Percentiles rank a stretch among this genome's conserved stretches.
Conservation (phyloP, 208 protist species). For the Trypanosoma rangeli region DNA sequence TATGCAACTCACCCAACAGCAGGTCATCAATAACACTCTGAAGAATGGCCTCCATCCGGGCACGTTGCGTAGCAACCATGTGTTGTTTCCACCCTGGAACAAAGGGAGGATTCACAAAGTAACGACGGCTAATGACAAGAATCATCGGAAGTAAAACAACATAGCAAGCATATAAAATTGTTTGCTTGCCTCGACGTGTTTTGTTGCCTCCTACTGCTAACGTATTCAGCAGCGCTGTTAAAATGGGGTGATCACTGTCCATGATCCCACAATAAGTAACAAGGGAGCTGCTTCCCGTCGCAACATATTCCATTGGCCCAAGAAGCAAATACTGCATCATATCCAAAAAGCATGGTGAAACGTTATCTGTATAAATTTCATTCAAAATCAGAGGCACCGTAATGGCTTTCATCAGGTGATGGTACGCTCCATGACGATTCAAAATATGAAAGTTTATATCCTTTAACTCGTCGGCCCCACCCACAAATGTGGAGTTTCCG, state of each 20-base stretch:
- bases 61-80: slow-evolving; percentile 23
- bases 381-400: slow-evolving; percentile 19
- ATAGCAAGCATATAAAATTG: slow-evolving; percentile 1
- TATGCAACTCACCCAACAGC: slow-evolving; percentile 4
- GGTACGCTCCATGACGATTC: slow-evolving; percentile 23
- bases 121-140: slow-evolving; percentile 19
- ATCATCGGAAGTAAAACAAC: slow-evolving; percentile 22
- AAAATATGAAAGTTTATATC: slow-evolving; percentile 22
- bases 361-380: slow-evolving; percentile 9
- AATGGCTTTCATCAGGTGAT: slow-evolving; percentile 21
- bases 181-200: slow-evolving; percentile 1
- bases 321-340: slow-evolving; percentile 25
- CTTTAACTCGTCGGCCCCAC: not conserved
- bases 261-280: slow-evolving; percentile 25
- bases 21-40: slow-evolving; percentile 19
- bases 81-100: slow-evolving; percentile 15
- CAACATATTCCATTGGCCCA: slow-evolving; percentile 24
- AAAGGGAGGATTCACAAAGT: slow-evolving; percentile 27
- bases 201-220: slow-evolving; percentile 3
- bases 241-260: slow-evolving; percentile 18
- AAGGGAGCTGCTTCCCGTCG: slow-evolving; percentile 1
- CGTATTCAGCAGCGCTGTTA: slow-evolving; percentile 1
- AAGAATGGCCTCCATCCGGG: slow-evolving; percentile 25
- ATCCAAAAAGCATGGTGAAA: slow-evolving; percentile 15
- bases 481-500: slow-evolving; percentile 21